These are phyloP conservation scores for Verbena officinalis DNA, from an alignment of 257 asterid species.

Conservation along the genomic window DNA sequence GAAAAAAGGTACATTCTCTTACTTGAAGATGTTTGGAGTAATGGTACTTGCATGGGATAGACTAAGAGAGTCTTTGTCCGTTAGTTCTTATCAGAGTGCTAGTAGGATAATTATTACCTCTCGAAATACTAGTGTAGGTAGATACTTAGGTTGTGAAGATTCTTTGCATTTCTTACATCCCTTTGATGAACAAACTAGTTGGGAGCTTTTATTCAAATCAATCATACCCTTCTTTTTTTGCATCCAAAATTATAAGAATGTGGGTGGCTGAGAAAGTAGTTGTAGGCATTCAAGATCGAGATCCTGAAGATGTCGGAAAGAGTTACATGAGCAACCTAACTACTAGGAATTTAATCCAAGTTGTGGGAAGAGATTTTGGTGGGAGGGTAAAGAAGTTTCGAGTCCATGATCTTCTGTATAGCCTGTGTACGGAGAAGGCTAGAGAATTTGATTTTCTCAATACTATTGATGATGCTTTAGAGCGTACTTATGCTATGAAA, in stretches of 20 bases:
- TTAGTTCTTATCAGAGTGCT: not conserved
- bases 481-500: not conserved
- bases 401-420: conserved; percentile 24
- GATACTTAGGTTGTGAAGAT: no score
- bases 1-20: conserved; percentile 22
- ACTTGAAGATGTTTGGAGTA: conserved; percentile 32
- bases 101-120: conserved; percentile 33
- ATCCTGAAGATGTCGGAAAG: conserved; percentile 26
- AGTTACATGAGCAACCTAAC: conserved; percentile 13
- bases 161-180: conserved; percentile 26
- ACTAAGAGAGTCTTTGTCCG: not conserved
- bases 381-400: conserved; percentile 22
- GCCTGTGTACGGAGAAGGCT: conserved; percentile 1
- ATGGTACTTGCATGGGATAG: conserved; percentile 25
- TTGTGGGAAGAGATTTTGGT: conserved; percentile 11
- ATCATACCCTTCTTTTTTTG: conserved; percentile 14
- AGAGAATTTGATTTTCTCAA: conserved; percentile 19
- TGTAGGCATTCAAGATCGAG: not conserved
- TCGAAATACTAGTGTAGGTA: conserved; percentile 16
- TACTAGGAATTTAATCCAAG: conserved; percentile 25
- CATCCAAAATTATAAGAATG: conserved; percentile 15
- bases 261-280: conserved; percentile 33
- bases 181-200: conserved; percentile 18
- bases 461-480: not conserved
- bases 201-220: conserved; percentile 29